A percentile compares a stretch with the other conserved stretches of the same genome.
Evolutionary conservation across 257 asterid genomes (phyloP).

Genomic region (Avicennia marina): DNA sequence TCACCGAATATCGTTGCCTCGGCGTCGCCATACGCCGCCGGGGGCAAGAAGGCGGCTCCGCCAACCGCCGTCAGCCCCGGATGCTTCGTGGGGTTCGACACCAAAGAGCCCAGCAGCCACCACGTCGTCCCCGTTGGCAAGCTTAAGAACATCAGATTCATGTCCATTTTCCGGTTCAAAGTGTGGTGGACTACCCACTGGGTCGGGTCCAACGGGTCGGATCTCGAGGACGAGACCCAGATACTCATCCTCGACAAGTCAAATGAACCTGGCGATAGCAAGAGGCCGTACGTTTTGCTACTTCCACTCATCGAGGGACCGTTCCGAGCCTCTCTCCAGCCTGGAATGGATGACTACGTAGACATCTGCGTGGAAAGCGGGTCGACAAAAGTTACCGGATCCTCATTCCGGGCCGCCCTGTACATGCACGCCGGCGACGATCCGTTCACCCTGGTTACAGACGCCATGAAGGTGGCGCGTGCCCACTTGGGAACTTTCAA

Average conservation of each 20-base stretch:
- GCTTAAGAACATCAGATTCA: background rate
- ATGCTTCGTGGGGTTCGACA: slow-evolving; percentile 65
- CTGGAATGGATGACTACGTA: background rate
- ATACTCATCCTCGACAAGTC: background rate
- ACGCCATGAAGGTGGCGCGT: background rate
- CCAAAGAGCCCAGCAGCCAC: slow-evolving; percentile 33
- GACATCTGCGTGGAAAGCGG: background rate
- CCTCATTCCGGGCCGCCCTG: background rate
- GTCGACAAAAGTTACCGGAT: background rate
- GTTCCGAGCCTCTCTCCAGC: background rate
- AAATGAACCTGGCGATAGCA: background rate
- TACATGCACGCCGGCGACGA: background rate
- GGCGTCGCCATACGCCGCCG: slow-evolving; percentile 34
- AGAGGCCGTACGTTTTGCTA: background rate
- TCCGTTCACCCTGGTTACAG: background rate
- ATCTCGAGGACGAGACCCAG: background rate
- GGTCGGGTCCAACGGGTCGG: background rate
- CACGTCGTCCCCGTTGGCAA: slow-evolving; percentile 32
- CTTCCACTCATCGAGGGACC: background rate
- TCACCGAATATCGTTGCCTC: slow-evolving; percentile 42
- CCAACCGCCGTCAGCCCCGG: slow-evolving; percentile 33
- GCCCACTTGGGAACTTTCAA: background rate
- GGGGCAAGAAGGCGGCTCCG: slow-evolving; percentile 20
- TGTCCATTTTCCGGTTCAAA: slow-evolving; percentile 1
- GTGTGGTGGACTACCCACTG: slow-evolving; percentile 3